These are phyloP conservation scores for Takakia lepidozioides DNA, from an alignment of 225 moss, liverwort and hornwort genomes.

Conservation along the genomic window DNA sequence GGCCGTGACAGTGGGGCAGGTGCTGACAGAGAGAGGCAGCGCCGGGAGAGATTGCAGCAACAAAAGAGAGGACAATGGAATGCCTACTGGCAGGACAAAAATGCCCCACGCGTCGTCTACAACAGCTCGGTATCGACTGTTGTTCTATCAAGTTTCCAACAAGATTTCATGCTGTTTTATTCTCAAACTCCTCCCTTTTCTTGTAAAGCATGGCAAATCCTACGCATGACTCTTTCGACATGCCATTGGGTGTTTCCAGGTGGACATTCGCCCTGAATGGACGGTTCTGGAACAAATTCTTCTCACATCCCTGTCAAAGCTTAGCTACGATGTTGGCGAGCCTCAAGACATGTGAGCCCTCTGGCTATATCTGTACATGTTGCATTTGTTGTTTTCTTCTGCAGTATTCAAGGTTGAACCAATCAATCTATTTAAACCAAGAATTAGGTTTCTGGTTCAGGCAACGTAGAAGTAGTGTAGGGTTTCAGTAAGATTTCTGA, in stretches of 20 bases:
- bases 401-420: no score
- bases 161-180: no score
- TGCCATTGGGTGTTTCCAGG: slow-evolving; percentile 28
- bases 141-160: no score
- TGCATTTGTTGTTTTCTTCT: not conserved
- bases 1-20: slow-evolving; percentile 98
- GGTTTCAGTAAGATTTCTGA: not conserved
- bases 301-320: slow-evolving; percentile 72
- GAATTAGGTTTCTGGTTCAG: not conserved
- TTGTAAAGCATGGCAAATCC: not conserved
- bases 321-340: slow-evolving; percentile 96
- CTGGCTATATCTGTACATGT: not conserved
- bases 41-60: slow-evolving; percentile 91
- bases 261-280: slow-evolving; percentile 99
- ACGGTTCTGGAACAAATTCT: slow-evolving; percentile 91
- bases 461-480: not conserved
- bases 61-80: slow-evolving; percentile 99
- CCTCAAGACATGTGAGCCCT: slow-evolving; percentile 78
- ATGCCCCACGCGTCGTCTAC: slow-evolving; percentile 91
- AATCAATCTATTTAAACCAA: no score
- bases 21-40: slow-evolving; percentile 93
- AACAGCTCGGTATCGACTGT: slow-evolving; percentile 99
- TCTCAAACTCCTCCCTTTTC: not conserved
- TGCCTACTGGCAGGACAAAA: slow-evolving; percentile 99
- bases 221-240: not conserved